These are phyloP conservation scores for Suhomyces bolitotheri DNA, from an alignment of 1,139 yeast genomes.

Conservation along the genomic window DNA sequence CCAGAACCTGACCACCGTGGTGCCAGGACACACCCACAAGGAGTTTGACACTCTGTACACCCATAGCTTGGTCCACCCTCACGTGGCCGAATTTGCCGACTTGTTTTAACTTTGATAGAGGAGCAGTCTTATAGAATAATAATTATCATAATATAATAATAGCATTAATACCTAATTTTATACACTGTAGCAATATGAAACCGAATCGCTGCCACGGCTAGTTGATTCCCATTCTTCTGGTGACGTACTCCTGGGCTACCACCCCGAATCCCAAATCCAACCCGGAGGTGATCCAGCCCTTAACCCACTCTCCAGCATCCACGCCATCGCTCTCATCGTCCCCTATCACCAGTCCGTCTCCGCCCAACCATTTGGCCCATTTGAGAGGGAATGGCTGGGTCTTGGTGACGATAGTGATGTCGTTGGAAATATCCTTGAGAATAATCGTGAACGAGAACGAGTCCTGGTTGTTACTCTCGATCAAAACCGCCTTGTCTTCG, in stretches of 20 bases:
- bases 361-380: constrained; percentile 88
- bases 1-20: constrained; percentile 25
- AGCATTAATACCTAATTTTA: not conserved
- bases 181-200: not conserved
- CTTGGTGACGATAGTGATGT: constrained; percentile 67
- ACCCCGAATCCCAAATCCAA: constrained; percentile 78
- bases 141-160: not conserved
- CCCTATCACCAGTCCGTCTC: constrained; percentile 33
- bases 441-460: constrained; percentile 66
- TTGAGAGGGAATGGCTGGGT: constrained; percentile 88
- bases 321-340: constrained; percentile 45
- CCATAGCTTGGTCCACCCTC: constrained; percentile 41
- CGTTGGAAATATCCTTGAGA: constrained; percentile 75
- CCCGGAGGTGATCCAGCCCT: constrained; percentile 86
- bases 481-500: constrained; percentile 40
- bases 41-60: constrained; percentile 3
- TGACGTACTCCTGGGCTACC: constrained; percentile 85
- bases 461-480: constrained; percentile 40
- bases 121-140: constrained; percentile 1
- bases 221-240: constrained; percentile 82
- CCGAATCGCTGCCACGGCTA: not conserved
- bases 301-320: constrained; percentile 96
- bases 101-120: constrained; percentile 28
- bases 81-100: constrained; percentile 50
- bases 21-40: constrained; percentile 12